Conservation (phyloP, 1,284 basidiomycete species). For the Ustilago crameri region DNA sequence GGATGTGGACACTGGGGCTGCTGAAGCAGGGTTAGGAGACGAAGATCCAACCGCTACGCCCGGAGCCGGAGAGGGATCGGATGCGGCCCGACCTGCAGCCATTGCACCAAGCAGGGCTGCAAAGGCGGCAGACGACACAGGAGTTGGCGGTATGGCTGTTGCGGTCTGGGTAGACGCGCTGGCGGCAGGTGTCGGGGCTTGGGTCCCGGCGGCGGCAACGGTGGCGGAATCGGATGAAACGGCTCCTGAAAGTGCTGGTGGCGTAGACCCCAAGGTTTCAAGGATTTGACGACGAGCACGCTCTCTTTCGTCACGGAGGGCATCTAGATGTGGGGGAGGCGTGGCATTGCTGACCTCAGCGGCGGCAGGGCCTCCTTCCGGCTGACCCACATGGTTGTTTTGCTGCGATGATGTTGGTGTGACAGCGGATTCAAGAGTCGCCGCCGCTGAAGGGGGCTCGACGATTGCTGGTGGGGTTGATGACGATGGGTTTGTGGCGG, state of each 20-base stretch:
- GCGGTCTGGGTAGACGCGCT: not conserved
- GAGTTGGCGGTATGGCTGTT: not conserved
- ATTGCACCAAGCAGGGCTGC: conserved; percentile 31
- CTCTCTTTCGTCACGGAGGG: conserved; percentile 34
- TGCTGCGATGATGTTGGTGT: conserved; percentile 5
- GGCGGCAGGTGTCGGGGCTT: not conserved
- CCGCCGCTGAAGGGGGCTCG: not conserved
- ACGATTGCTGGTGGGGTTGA: not conserved
- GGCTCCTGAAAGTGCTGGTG: conserved; percentile 1
- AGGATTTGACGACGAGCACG: conserved; percentile 44
- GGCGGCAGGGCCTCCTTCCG: conserved; percentile 4
- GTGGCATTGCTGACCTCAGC: conserved; percentile 16
- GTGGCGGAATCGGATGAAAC: not conserved
- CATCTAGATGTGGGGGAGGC: conserved; percentile 44
- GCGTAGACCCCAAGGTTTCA: conserved; percentile 19
- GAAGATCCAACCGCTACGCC: not conserved
- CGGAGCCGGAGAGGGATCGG: not conserved
- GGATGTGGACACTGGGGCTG: not conserved
- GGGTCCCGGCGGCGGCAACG: not conserved
- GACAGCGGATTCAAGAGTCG: not conserved
- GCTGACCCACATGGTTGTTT: conserved; percentile 9
- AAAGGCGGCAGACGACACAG: conserved; percentile 25
- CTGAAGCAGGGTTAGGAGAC: not conserved
- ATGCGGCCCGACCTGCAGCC: conserved; percentile 4
- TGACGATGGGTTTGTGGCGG: not conserved